Conservation (phyloP, 306 rosid species). For the Carpinus viminea region DNA sequence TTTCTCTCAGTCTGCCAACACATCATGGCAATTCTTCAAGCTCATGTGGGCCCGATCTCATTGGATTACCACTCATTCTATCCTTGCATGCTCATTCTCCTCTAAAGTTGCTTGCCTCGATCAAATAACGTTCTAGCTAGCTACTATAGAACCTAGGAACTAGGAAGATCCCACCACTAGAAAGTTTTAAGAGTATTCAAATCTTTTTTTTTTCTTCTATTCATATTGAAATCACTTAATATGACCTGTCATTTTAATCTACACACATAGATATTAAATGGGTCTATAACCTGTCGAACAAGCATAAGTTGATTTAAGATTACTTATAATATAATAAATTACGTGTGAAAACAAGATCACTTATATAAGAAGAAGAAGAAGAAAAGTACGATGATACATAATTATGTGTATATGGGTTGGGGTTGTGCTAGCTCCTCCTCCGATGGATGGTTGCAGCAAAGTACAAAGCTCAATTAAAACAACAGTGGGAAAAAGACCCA, state of each 20-base stretch:
- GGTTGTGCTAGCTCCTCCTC: too few species aligned
- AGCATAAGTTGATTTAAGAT: too few species aligned
- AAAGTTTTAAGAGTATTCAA: too few species aligned
- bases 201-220: too few species aligned
- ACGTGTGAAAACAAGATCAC: too few species aligned
- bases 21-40: not conserved
- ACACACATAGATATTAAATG: too few species aligned
- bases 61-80: not conserved
- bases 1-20: not conserved
- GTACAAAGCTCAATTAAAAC: not conserved
- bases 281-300: too few species aligned
- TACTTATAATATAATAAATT: too few species aligned
- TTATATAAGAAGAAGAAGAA: too few species aligned
- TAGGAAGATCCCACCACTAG: not conserved
- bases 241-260: too few species aligned
- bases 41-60: not conserved
- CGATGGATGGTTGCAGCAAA: not conserved
- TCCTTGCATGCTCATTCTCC: not conserved
- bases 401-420: too few species aligned
- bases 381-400: not conserved
- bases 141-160: not conserved
- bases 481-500: not conserved
- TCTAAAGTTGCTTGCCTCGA: not conserved
- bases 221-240: too few species aligned
- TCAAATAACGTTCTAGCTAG: not conserved